These are phyloP conservation scores for Kwoniella sp. DNA, from an alignment of 768 basidiomycete genomes.

Conservation along the genomic window DNA sequence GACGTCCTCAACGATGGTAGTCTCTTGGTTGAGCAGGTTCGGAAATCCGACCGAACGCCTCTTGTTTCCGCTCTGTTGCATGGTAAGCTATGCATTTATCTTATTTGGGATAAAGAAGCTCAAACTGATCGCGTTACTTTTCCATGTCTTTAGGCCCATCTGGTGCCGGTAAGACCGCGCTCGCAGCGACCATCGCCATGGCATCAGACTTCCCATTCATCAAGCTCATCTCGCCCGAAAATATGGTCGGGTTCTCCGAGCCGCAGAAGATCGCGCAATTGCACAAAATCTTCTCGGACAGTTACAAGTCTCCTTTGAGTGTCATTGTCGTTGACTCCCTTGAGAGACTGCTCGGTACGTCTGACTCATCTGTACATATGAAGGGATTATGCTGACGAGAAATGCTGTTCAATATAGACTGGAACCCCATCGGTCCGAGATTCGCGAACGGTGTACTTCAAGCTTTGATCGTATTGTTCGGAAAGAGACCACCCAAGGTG, in stretches of 20 bases:
- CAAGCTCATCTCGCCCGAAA: slow-evolving; percentile 92
- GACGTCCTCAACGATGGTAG: slow-evolving; percentile 81
- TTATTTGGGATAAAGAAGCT: neutral
- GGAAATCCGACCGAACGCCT: slow-evolving; percentile 83
- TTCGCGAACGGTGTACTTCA: slow-evolving; percentile 95
- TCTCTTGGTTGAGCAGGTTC: slow-evolving; percentile 90
- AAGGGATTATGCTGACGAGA: neutral
- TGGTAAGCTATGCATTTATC: slow-evolving; percentile 55
- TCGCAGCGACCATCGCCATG: slow-evolving; percentile 91
- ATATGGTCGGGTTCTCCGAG: slow-evolving; percentile 96
- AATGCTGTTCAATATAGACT: slow-evolving; percentile 63
- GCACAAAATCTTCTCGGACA: slow-evolving; percentile 89
- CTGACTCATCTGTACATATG: neutral
- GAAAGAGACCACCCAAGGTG: slow-evolving; percentile 89
- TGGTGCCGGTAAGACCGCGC: slow-evolving; percentile 89
- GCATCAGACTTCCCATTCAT: slow-evolving; percentile 96
- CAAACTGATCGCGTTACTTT: neutral
- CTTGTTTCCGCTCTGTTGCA: slow-evolving; percentile 87
- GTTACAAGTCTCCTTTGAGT: slow-evolving; percentile 95
- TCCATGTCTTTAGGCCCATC: slow-evolving; percentile 62
- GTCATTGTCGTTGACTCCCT: slow-evolving; percentile 94
- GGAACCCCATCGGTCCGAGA: slow-evolving; percentile 93
- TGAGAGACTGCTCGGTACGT: slow-evolving; percentile 84
- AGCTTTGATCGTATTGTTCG: slow-evolving; percentile 81
- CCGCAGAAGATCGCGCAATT: slow-evolving; percentile 86